phyloP scores from a whole-genome alignment of 2,329 filamentous ascomycete genomes.

The Trichoderma asperellum region DNA sequence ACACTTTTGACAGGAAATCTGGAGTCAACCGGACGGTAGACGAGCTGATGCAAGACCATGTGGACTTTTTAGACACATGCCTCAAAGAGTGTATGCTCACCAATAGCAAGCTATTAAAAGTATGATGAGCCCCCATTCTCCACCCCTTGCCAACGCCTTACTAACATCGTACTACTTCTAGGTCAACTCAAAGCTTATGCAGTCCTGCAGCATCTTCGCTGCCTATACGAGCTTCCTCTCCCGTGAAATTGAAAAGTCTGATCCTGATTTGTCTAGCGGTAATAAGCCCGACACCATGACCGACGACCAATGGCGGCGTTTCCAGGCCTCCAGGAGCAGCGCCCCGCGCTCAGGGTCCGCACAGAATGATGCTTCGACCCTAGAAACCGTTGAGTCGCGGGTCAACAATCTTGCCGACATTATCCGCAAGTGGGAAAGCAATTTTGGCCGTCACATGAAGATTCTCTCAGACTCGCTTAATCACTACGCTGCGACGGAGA shows the following conservation, averaged over 20 bases:
- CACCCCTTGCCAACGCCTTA: not conserved
- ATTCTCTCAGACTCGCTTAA: constrained; percentile 94
- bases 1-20: constrained; percentile 33
- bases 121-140: constrained; percentile 47
- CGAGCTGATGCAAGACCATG: constrained; percentile 97
- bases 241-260: constrained; percentile 79
- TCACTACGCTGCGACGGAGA: constrained; percentile 96
- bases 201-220: constrained; percentile 92
- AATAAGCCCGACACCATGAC: constrained; percentile 65
- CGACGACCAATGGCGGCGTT: constrained; percentile 62
- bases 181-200: constrained; percentile 98
- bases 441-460: constrained; percentile 89
- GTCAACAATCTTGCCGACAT: constrained; percentile 83
- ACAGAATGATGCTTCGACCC: constrained; percentile 42
- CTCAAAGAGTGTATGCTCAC: constrained; percentile 99
- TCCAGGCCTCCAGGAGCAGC: constrained; percentile 54
- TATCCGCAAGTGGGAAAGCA: constrained; percentile 87
- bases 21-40: constrained; percentile 75
- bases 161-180: constrained; percentile 43
- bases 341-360: constrained; percentile 35
- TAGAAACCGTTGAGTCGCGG: constrained; percentile 50
- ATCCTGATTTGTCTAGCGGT: constrained; percentile 72
- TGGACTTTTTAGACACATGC: constrained; percentile 96
- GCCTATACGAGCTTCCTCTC: constrained; percentile 86
- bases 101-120: constrained; percentile 89